Evolutionary conservation across 2,329 filamentous ascomycete species (phyloP), one percentile per base, ranked within the genome.

Genomic region (Tympanopsis confertula): DNA sequence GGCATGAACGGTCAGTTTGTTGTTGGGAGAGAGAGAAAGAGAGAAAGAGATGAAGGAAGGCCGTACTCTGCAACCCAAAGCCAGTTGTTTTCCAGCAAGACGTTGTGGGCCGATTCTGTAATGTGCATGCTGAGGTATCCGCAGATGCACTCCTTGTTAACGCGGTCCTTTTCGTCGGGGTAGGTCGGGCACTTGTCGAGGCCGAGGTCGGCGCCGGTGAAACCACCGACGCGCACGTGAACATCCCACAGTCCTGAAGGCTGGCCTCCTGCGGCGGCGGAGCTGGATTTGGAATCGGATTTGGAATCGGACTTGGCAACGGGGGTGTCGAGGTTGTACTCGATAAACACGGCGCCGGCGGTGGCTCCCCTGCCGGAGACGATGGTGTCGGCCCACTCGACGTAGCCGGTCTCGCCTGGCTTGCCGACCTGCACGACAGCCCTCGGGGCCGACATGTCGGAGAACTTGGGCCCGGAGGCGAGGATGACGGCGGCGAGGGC

Each of bases 171-270:
- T 14, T 59, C 50, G 18, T 59, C 59, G 10, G 71, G 69, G 38
- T 69, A 71, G 58, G 81, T 79, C 42, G 68, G 50, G 56, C 79
- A 83, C 22, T 61, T 72, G 51, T 73, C 62, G 29, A 69, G 71
- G 52, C 79, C 76, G 7, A 85, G 65, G 38, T 74, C 57, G 15
- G 79, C 81, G 35, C 79, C 79, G 5, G 73, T 71, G 33, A 71
- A 71, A 19, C 81, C 81, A 47, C 79, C 81, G 42, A 86, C 69
- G 49, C 81, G 74, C 55, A 80, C 69, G 57, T 86, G 81, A n/a
- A 75, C 70, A 50, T 86, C 81, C 81, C 80, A 33, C 15, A 33
- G 30, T 7, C 22, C 22, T n/a, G 22, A 26, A 7, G 22, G 22
- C 22, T 26, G 22, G 22, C n/a, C n/a, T n/a, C 7, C 7, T 15